phyloP scores from a whole-genome alignment of 495 filamentous ascomycete species.

The Tuber umbilicatum region DNA sequence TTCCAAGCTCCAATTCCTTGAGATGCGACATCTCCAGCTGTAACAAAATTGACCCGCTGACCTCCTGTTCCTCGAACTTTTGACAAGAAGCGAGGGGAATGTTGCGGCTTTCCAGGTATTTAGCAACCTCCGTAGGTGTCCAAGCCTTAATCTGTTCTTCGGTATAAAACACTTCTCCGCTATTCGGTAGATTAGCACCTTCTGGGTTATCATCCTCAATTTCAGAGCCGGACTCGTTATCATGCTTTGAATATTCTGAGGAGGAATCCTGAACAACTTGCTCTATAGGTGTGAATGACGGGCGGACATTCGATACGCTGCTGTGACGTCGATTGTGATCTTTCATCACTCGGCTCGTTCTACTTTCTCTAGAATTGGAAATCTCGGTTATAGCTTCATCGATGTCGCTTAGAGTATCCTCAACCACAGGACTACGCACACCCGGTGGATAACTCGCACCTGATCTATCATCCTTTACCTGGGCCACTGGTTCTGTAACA shows the following conservation, averaged over 20 bases:
- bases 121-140: conserved; percentile 71
- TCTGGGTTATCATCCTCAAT: conserved; percentile 68
- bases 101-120: conserved; percentile 71
- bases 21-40: conserved; percentile 86
- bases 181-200: conserved; percentile 29
- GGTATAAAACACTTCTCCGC: conserved; percentile 47
- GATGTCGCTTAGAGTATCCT: conserved; percentile 94
- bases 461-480: conserved; percentile 19
- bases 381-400: conserved; percentile 97
- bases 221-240: conserved; percentile 47
- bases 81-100: conserved; percentile 82
- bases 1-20: conserved; percentile 90
- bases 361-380: conserved; percentile 36
- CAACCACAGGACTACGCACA: conserved; percentile 77
- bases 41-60: conserved; percentile 76
- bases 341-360: conserved; percentile 22
- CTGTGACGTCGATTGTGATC: conserved; percentile 57
- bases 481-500: neutral
- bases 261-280: conserved; percentile 44
- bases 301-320: conserved; percentile 66
- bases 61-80: conserved; percentile 92
- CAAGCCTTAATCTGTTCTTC: conserved; percentile 64
- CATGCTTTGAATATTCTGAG: conserved; percentile 40
- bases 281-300: conserved; percentile 44
- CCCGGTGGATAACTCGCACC: conserved; percentile 32